Evolutionary conservation across 1,139 yeast genomes (phyloP).

Genomic region (Yamadazyma atmosphaerica): DNA sequence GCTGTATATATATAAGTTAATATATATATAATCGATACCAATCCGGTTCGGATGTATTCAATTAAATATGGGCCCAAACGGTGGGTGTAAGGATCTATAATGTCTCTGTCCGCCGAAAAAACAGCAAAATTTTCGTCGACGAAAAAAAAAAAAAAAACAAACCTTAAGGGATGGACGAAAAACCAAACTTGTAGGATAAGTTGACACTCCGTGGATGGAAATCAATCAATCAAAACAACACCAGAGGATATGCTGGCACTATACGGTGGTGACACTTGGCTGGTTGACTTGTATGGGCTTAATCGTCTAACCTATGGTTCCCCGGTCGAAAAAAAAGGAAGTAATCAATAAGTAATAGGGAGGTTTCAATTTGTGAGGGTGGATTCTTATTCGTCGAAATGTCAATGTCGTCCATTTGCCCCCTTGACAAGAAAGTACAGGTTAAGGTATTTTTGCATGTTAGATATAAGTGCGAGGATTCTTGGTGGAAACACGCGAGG

Average conservation of each 20-base stretch:
- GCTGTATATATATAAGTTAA: constrained; percentile 2
- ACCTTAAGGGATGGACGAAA: constrained; percentile 3
- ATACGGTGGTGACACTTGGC: neutral
- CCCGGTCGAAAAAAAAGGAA: neutral
- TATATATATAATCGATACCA: neutral
- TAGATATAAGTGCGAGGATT: neutral
- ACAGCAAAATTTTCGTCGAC: constrained; percentile 1
- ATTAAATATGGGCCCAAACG: neutral
- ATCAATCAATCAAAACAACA: neutral
- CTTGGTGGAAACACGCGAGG: neutral
- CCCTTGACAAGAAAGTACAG: neutral
- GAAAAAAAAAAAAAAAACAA: constrained; percentile 1
- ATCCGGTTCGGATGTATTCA: neutral
- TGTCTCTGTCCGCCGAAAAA: constrained; percentile 3
- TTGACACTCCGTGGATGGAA: neutral
- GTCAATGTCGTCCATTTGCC: too few species aligned
- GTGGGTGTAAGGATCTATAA: constrained; percentile 3
- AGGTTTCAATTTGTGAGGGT: neutral
- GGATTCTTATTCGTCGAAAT: neutral
- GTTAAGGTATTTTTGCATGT: neutral
- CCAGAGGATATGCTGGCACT: neutral
- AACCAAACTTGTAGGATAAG: neutral
- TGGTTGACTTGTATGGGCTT: neutral
- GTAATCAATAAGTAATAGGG: neutral
- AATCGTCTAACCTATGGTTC: neutral